Evolutionary conservation across 345 rosid species (phyloP), one percentile per base, ranked within the genome.

Genomic region (Hibiscus trionum): DNA sequence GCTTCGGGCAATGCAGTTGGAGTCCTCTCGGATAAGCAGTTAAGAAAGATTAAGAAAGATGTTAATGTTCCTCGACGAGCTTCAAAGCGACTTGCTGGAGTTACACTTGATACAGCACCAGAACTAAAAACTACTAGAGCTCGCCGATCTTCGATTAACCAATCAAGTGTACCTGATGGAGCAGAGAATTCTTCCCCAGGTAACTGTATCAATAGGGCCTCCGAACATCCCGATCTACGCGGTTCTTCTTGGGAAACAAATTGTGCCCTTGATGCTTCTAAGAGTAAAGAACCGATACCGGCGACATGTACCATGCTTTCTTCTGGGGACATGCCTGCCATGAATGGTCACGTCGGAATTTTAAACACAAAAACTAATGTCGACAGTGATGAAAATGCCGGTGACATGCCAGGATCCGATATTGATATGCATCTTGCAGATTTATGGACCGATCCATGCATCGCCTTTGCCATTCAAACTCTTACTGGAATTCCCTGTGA

Each of bases 391-490:
- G 37, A 19, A 66, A 66, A 27, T 12, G 73, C 72, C 57, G 84
- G 75, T 64, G 81, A 59, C 72, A 70, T 79, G 80, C 69, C 75
- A 8, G 79, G 35, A 31, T 60, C 47, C 21, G 37, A 78, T 26
- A 57, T 83, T 52, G 88, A 88, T 76, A 74, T 82, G 56, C 87
- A 92, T 47, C 85, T 90, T 21, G 87, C 82, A n/a, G 97, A 90
- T 79, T 73, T 95, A 67, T 86, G 93, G 80, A 77, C 84, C 46
- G 99, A 95, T 75, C 98, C 99, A 42, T 95, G 99, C 84, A 95
- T 95, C 19, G 99, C 96, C 57, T 95, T 95, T 82, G 99, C 99
- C 57, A 91, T 95, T 57, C 84, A 87, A 84, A 94, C 93, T 19
- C 93, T 94, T 11, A 94, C 97, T 0, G 99, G 93, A 70, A 78